Percentiles rank a stretch among this genome's conserved stretches.
Conservation (phyloP, 2,329 filamentous ascomycete genomes). For the Orbilia javanica region DNA sequence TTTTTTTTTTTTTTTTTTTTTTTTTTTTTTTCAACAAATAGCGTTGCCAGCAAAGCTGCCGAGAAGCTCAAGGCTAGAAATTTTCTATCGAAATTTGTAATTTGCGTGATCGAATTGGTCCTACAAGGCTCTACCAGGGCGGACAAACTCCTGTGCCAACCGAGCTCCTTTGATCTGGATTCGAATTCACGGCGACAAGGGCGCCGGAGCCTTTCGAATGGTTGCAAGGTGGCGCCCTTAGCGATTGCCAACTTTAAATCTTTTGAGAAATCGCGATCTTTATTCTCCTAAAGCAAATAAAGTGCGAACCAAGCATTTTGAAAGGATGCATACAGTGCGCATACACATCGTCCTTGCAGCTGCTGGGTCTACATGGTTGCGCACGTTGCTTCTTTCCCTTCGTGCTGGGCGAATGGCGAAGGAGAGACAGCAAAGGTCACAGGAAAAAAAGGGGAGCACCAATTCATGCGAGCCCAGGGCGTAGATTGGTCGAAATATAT, state of each 20-base stretch:
- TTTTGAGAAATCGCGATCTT: constrained; percentile 29
- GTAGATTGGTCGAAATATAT: constrained; percentile 13
- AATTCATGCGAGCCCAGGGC: constrained; percentile 15
- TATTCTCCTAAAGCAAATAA: constrained; percentile 35
- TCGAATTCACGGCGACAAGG: constrained; percentile 16
- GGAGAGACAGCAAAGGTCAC: neutral
- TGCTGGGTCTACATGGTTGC: neutral
- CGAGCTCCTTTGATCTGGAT: constrained; percentile 8
- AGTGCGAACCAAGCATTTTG: constrained; percentile 42
- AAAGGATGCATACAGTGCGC: constrained; percentile 5
- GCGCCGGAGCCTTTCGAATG: constrained; percentile 22
- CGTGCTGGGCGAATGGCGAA: neutral
- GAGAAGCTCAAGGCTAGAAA: constrained; percentile 18
- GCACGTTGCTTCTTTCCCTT: constrained; percentile 8
- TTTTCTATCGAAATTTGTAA: constrained; percentile 6
- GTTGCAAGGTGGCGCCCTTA: constrained; percentile 36
- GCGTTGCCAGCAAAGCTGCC: constrained; percentile 28
- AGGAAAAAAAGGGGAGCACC: constrained; percentile 10
- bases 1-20: too few relatives aligned
- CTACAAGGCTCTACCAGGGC: constrained; percentile 30
- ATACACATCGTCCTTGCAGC: constrained; percentile 18
- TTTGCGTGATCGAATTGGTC: constrained; percentile 27
- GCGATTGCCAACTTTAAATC: constrained; percentile 28
- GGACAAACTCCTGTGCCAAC: constrained; percentile 1
- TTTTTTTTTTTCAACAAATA: constrained; percentile 1